These are phyloP conservation scores for Stachybotrys echinatus DNA, from an alignment of 2,329 filamentous ascomycete genomes.

Conservation along the genomic window DNA sequence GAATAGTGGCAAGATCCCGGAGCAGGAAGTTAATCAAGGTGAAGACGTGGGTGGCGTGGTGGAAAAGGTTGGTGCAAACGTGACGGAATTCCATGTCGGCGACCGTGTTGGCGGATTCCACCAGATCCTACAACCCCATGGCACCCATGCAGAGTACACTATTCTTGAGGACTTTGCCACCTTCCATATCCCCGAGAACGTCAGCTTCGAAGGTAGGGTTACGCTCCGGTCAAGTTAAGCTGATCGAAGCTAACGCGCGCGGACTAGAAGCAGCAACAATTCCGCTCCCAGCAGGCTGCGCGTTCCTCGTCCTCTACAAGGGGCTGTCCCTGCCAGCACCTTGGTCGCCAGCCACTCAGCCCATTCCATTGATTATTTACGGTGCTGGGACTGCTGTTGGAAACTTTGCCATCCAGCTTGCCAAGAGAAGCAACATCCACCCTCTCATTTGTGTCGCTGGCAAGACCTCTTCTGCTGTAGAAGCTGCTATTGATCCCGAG, in stretches of 20 bases:
- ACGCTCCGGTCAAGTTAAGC: no score
- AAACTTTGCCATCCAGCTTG: conserved; percentile 52
- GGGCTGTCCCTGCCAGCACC: conserved; percentile 41
- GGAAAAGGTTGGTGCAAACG: neutral
- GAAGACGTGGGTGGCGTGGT: conserved; percentile 5
- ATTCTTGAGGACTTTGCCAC: conserved; percentile 50
- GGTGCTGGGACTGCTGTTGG: conserved; percentile 48
- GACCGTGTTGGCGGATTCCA: conserved; percentile 1
- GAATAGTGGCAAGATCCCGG: no score
- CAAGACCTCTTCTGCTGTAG: conserved; percentile 8
- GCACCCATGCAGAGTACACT: conserved; percentile 55
- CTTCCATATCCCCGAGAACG: conserved; percentile 43
- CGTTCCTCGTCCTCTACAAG: conserved; percentile 44
- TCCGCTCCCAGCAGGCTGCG: conserved; percentile 50
- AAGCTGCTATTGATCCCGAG: conserved; percentile 7
- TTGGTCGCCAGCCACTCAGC: conserved; percentile 29
- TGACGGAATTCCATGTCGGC: neutral
- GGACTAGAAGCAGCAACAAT: conserved; percentile 44
- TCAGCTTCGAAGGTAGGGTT: conserved; percentile 36
- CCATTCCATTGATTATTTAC: conserved; percentile 35
- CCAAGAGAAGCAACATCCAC: conserved; percentile 44
- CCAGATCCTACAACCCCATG: conserved; percentile 25
- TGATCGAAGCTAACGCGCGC: neutral
- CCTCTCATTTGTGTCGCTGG: conserved; percentile 55
- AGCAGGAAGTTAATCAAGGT: conserved; percentile 10